A percentile compares a stretch with the other conserved stretches of the same genome.
These are phyloP conservation scores for Tetrapisispora fleetii DNA, from an alignment of 805 yeast species.

Conservation along the genomic window DNA sequence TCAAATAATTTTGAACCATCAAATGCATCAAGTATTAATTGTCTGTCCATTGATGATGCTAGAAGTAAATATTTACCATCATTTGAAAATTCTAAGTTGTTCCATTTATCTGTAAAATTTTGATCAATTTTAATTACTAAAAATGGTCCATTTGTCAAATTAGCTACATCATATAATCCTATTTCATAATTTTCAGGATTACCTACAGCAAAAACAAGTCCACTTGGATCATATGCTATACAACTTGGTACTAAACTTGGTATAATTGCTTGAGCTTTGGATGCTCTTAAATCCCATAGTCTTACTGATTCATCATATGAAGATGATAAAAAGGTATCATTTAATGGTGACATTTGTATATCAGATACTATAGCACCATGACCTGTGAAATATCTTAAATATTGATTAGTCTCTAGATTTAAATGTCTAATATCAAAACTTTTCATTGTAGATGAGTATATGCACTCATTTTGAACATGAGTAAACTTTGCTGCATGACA, in stretches of 20 bases:
- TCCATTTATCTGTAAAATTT: slow-evolving; percentile 36
- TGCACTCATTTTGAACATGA: slow-evolving; percentile 57
- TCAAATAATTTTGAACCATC: slow-evolving; percentile 42
- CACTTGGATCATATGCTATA: slow-evolving; percentile 75
- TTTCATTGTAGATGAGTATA: slow-evolving; percentile 75
- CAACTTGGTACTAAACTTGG: slow-evolving; percentile 46
- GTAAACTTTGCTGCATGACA: slow-evolving; percentile 80
- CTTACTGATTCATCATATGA: slow-evolving; percentile 73
- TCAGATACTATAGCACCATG: slow-evolving; percentile 70
- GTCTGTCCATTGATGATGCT: slow-evolving; percentile 45
- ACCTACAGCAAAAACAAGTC: slow-evolving; percentile 68
- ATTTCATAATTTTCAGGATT: slow-evolving; percentile 35
- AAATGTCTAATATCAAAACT: slow-evolving; percentile 70
- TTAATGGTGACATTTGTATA: slow-evolving; percentile 62
- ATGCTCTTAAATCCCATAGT: slow-evolving; percentile 74
- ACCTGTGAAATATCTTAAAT: slow-evolving; percentile 77
- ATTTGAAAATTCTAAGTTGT: slow-evolving; percentile 68
- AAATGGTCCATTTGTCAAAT: slow-evolving; percentile 51
- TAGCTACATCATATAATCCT: slow-evolving; percentile 52
- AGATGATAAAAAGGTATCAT: slow-evolving; percentile 54
- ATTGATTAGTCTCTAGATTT: slow-evolving; percentile 67
- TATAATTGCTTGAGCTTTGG: slow-evolving; percentile 53
- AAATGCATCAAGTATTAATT: slow-evolving; percentile 61
- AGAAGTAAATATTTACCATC: slow-evolving; percentile 58
- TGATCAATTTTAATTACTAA: slow-evolving; percentile 33